Conservation (phyloP, 306 rosid species). For the Pyrus betulifolia region DNA sequence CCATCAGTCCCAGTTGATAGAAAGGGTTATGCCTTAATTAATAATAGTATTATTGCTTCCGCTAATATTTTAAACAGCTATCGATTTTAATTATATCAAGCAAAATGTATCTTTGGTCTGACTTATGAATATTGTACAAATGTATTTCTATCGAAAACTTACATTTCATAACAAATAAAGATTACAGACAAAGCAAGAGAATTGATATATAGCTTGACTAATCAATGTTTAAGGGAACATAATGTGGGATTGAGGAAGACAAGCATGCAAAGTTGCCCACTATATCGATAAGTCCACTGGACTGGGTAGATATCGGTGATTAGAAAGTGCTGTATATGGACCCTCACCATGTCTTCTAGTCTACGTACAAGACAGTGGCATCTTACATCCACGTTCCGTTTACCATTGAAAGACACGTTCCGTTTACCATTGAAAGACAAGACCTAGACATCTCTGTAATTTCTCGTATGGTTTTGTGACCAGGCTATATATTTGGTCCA, state of each 20-base stretch:
- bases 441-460: conserved; percentile 33
- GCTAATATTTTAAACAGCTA: neutral
- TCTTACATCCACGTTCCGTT: conserved; percentile 28
- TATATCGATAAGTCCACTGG: conserved; percentile 3
- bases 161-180: neutral
- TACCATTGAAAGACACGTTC: conserved; percentile 31
- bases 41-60: neutral
- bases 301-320: neutral
- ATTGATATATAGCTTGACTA: conserved; percentile 7
- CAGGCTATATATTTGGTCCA: conserved; percentile 38
- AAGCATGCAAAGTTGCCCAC: conserved; percentile 31
- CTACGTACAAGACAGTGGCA: conserved; percentile 23
- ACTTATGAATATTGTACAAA: neutral
- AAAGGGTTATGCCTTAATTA: neutral
- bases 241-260: conserved; percentile 33
- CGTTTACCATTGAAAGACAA: conserved; percentile 30
- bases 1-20: neutral
- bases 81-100: neutral
- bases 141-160: conserved; percentile 20
- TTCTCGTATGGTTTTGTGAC: conserved; percentile 25
- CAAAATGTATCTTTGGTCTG: neutral
- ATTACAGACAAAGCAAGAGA: conserved; percentile 5
- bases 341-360: conserved; percentile 38
- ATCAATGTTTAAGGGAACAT: conserved; percentile 19
- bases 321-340: conserved; percentile 31